Evolutionary conservation across 2,329 filamentous ascomycete species (phyloP), one percentile per base, ranked within the genome.

Genomic region (Paecilomyces sp.): DNA sequence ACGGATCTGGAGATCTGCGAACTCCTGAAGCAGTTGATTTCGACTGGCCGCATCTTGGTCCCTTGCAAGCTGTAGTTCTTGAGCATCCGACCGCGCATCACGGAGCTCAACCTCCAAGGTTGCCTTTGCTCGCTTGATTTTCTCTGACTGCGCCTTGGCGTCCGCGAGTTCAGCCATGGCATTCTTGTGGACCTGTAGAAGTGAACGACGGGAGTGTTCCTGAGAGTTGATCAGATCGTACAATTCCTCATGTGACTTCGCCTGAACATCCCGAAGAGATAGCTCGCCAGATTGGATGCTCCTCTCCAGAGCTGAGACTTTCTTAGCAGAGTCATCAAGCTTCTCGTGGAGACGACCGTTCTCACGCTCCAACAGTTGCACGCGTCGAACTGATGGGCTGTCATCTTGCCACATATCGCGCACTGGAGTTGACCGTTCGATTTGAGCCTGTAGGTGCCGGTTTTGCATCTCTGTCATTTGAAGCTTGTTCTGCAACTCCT

Each of bases 391-490:
- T 1, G 91, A 93, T 1, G 91, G 90, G 66, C 88, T 93, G 53
- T 94, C 88, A 50, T 93, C 89, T 59, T 86, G 79, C 72, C 80
- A 85, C 36, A 78, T 74, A 59, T 90, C 88, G 25, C 83, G 83
- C 5, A 77, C 77, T 2, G 88, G 85, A 0, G 85, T 87, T 9
- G 78, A 79, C 54, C 89, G 85, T 47, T 93, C 89, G 51, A 97
- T 79, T 71, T 97, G 92, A 70, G 86, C 92, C 71, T 96, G 90
- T 5, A 97, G 84, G 69, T 97, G 92, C 34, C 90, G 87, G 75
- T 96, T 97, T 67, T 95, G 90, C 91, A 97, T 96, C 74, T 97
- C 89, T 3, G 89, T 88, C 72, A 97, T 85, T 70, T 97, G 93
- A 57, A 97, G 83, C 72, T 96, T 91, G 72, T 95, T 97, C 72